A percentile compares a stretch with the other conserved stretches of the same genome.
phyloP scores from a whole-genome alignment of 768 basidiomycete species.

The Leccinum disarticulatum region DNA sequence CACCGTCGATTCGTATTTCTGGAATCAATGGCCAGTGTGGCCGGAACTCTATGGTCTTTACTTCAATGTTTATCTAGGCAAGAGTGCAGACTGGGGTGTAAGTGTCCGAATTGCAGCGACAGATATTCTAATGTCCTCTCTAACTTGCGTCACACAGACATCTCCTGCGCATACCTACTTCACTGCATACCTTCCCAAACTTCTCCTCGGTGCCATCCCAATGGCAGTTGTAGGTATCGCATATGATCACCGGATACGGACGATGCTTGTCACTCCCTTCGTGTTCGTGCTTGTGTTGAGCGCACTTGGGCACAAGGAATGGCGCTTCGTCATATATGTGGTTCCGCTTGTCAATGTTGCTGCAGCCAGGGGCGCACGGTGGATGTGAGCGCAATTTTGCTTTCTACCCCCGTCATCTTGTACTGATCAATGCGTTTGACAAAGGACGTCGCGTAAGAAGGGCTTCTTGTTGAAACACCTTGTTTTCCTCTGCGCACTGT shows the following conservation, averaged over 20 bases:
- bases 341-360: slow-evolving; percentile 81
- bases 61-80: slow-evolving; percentile 87
- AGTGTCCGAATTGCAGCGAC: slow-evolving; percentile 27
- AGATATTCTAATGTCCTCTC: background rate
- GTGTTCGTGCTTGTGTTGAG: slow-evolving; percentile 66
- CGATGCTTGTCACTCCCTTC: slow-evolving; percentile 51
- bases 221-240: slow-evolving; percentile 55
- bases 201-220: slow-evolving; percentile 65
- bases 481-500: slow-evolving; percentile 43
- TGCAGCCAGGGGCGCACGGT: slow-evolving; percentile 63
- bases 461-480: slow-evolving; percentile 46
- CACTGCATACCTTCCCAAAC: slow-evolving; percentile 67
- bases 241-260: slow-evolving; percentile 48
- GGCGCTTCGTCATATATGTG: slow-evolving; percentile 92
- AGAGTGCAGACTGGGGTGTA: slow-evolving; percentile 92
- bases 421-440: slow-evolving; percentile 1
- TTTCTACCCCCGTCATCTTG: background rate
- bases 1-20: slow-evolving; percentile 82
- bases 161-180: slow-evolving; percentile 74
- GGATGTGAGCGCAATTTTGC: slow-evolving; percentile 51
- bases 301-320: slow-evolving; percentile 89
- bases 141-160: slow-evolving; percentile 41
- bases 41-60: slow-evolving; percentile 78
- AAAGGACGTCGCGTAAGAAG: slow-evolving; percentile 51
- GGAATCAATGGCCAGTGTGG: slow-evolving; percentile 74